Evolutionary conservation across 2,329 filamentous ascomycete species (phyloP), one percentile per base, ranked within the genome.

Genomic region (Ascochyta koolunga): DNA sequence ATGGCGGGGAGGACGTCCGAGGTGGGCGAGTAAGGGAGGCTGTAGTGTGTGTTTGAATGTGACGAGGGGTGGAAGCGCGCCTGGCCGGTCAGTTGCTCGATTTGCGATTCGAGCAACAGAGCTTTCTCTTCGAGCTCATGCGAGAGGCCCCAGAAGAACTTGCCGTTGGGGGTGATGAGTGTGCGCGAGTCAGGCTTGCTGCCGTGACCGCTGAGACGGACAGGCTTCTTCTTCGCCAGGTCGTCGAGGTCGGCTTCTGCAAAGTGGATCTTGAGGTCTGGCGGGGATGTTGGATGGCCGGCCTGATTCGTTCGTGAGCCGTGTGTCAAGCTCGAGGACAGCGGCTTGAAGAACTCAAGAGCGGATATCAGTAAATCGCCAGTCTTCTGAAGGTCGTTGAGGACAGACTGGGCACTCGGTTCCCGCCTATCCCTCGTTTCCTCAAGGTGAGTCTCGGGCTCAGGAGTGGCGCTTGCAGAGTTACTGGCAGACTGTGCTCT

Each of bases 101-200:
- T 72, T 11, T 67, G 62, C 39, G 80, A 78, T 71, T 93, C 90
- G 5, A 93, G 80, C 44, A 85, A 80, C 10, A 93, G 77, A 61
- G 89, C 93, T 4, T 83, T 82, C 29, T 87, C 80, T 67, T 93
- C 89, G 58, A 93, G 86, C 36, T 88, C 84, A 4, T 82, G 76
- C 1, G 82, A 86, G 48, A 95, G 76, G 53, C 89, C 88, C 60
- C 88, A 86, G n/a, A 93, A 80, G 68, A 89, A 90, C 58, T 90
- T 87, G 10, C 90, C 89, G 57, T 89, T 86, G 0, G 89, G 88
- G 0, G 89, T 92, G 46, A 93, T 84, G 61, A 93, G 82, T 59
- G 89, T 86, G 22, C 88, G 82, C 1, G 77, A 76, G 54, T 78
- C 79, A 24, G 73, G 61, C n/a, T 72, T 76, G 27, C 71, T 74